Evolutionary conservation across 768 basidiomycete species (phyloP), one percentile per base, ranked within the genome.

Genomic region (Tulasnella calospora): DNA sequence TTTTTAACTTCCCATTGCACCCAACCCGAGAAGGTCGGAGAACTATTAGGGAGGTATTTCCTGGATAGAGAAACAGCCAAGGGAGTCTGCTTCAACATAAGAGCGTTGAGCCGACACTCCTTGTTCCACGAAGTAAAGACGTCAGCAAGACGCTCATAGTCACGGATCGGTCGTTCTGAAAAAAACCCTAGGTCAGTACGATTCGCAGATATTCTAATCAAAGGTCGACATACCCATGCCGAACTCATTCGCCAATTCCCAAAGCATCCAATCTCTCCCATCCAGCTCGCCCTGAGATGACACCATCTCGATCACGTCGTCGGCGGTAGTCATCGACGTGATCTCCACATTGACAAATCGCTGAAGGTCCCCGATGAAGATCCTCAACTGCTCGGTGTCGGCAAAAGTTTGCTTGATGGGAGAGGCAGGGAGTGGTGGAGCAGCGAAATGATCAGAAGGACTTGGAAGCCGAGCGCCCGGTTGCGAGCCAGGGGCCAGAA

Each of bases 1-100:
- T 92, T 90, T 85, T 97, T 98, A 69, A 86, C 87, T 86, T 97
- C 94, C 89, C 91, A 93, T 83, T 98, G 94, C 35, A 98, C 90
- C 82, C 91, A 95, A 8, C 92, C 88, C 33, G 86, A 85, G 78
- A 84, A 84, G 6, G 85, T 83, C 17, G 90, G 90, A 69, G 90
- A 84, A 35, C 86, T 86, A 88, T 89, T 80, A 9, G 21, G 71
- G 41, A 12, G 6, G n/a, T 19, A 86, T 90, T 80, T 81, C 30
- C 30, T 33, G 17, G 67, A 92, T 92, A 72, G 88, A 87, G 80
- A 83, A 21, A 84, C 81, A 6, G 91, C 91, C 44, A 95, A 84
- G 15, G 89, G 87, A 9, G 94, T 94, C 82, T 89, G 86, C 85
- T 90, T 94, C 83, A 94, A 86, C 74, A 98, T 86, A 81, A 98